Conservation (phyloP, 768 basidiomycete species). For the Kwoniella sp. region DNA sequence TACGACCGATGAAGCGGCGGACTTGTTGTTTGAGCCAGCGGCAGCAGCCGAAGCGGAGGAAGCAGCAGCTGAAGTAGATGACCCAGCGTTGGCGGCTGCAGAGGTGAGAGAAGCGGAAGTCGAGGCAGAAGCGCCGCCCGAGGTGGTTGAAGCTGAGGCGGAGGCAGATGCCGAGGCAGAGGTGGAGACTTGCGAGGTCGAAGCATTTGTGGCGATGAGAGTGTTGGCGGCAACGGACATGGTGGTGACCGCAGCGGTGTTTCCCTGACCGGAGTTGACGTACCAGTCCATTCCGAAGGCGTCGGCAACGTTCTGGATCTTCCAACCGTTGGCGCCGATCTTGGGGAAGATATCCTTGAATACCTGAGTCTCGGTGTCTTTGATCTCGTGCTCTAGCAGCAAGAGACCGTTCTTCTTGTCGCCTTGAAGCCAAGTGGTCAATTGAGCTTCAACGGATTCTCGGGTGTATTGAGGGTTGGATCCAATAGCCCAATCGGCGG, state of each 20-base stretch:
- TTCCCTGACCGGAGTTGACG: slow-evolving; percentile 49
- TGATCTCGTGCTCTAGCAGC: slow-evolving; percentile 81
- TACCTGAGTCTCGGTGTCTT: slow-evolving; percentile 63
- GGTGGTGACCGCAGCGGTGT: slow-evolving; percentile 31
- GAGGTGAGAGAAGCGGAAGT: slow-evolving; percentile 18
- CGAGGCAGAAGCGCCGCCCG: slow-evolving; percentile 5
- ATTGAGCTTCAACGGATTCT: slow-evolving; percentile 59
- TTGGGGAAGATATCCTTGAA: slow-evolving; percentile 61
- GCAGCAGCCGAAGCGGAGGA: slow-evolving; percentile 1
- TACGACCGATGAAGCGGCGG: background rate
- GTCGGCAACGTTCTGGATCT: slow-evolving; percentile 57
- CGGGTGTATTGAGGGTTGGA: slow-evolving; percentile 59
- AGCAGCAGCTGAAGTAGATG: slow-evolving; percentile 24
- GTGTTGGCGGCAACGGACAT: slow-evolving; percentile 33
- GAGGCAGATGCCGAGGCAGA: slow-evolving; percentile 20
- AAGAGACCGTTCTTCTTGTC: slow-evolving; percentile 77
- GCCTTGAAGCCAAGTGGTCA: slow-evolving; percentile 62
- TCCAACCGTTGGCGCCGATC: slow-evolving; percentile 68
- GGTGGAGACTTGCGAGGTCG: slow-evolving; percentile 18
- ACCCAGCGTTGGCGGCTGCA: slow-evolving; percentile 6
- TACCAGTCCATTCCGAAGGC: slow-evolving; percentile 52
- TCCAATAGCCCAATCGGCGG: slow-evolving; percentile 73
- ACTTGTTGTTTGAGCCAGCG: slow-evolving; percentile 4
- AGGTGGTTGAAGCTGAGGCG: slow-evolving; percentile 11
- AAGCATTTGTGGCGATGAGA: slow-evolving; percentile 6